These are phyloP conservation scores for Vittaforma corneae DNA, from an alignment of 371 early-diverging fungal species.

Conservation along the genomic window DNA sequence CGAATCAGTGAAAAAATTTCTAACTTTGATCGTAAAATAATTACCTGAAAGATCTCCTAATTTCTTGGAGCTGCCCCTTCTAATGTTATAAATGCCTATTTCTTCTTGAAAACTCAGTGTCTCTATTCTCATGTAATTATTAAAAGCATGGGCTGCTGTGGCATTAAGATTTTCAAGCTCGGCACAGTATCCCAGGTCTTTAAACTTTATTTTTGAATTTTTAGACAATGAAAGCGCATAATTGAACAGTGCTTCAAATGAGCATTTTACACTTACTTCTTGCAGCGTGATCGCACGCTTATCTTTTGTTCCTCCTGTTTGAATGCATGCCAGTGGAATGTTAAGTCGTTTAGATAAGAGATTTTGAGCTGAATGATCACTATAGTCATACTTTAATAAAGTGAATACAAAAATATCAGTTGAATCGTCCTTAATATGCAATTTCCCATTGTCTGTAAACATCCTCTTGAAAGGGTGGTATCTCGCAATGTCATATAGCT, in stretches of 20 bases:
- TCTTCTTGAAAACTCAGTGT: background rate
- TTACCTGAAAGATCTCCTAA: constrained; percentile 47
- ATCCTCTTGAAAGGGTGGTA: constrained; percentile 48
- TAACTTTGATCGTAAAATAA: constrained; percentile 46
- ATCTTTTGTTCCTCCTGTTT: constrained; percentile 94
- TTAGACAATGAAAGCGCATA: constrained; percentile 15
- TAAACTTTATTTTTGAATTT: background rate
- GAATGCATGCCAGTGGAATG: constrained; percentile 57
- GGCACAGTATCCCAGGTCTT: constrained; percentile 3
- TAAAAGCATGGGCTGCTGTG: constrained; percentile 1
- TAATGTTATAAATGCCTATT: constrained; percentile 33
- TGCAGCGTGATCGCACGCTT: constrained; percentile 83
- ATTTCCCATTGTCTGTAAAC: constrained; percentile 28
- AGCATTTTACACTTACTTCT: constrained; percentile 63
- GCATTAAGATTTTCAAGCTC: constrained; percentile 7
- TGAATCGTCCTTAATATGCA: constrained; percentile 8
- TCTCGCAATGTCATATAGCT: constrained; percentile 36
- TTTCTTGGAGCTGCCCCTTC: constrained; percentile 22
- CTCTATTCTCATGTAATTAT: background rate
- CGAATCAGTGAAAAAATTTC: background rate
- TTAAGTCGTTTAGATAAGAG: constrained; percentile 51
- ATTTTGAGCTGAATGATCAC: constrained; percentile 39
- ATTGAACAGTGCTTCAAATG: constrained; percentile 38
- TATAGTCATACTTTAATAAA: constrained; percentile 47
- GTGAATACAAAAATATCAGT: constrained; percentile 36